Evolutionary conservation across 192 early-diverging fungal genomes (phyloP).

Genomic region (Ambispora gerdemannii): DNA sequence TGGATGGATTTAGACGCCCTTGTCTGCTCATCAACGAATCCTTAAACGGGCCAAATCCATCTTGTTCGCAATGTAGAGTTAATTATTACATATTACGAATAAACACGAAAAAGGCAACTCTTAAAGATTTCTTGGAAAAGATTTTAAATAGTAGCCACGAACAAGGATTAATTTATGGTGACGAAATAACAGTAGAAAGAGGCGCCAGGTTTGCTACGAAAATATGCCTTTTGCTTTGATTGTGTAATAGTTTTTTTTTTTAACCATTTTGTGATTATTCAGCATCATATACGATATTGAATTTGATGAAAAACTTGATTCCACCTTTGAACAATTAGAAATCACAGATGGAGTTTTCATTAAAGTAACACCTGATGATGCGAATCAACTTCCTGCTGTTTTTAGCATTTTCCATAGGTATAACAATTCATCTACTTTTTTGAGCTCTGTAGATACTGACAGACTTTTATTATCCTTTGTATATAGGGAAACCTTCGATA

Average conservation of each 20-base stretch:
- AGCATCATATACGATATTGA: constrained; percentile 88
- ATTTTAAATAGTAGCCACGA: constrained; percentile 42
- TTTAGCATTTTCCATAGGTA: constrained; percentile 30
- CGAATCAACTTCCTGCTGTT: constrained; percentile 37
- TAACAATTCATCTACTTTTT: background rate
- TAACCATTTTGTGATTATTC: background rate
- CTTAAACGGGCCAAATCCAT: constrained; percentile 62
- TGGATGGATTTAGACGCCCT: constrained; percentile 55
- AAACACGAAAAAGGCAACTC: constrained; percentile 57
- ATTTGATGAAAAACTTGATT: constrained; percentile 74
- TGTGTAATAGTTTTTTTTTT: background rate
- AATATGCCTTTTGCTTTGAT: background rate
- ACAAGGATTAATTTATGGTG: constrained; percentile 57
- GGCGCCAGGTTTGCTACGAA: constrained; percentile 45
- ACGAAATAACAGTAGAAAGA: constrained; percentile 52
- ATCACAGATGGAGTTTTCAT: constrained; percentile 59
- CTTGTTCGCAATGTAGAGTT: constrained; percentile 74
- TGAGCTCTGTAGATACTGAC: background rate
- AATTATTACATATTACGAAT: constrained; percentile 59
- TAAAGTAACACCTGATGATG: constrained; percentile 51
- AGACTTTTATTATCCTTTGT: background rate
- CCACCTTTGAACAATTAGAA: constrained; percentile 56
- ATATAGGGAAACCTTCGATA: constrained; percentile 17
- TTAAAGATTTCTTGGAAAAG: constrained; percentile 63
- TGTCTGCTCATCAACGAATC: constrained; percentile 63